Evolutionary conservation across 2,329 filamentous ascomycete species (phyloP).

Genomic region (Xylariaceae sp.): DNA sequence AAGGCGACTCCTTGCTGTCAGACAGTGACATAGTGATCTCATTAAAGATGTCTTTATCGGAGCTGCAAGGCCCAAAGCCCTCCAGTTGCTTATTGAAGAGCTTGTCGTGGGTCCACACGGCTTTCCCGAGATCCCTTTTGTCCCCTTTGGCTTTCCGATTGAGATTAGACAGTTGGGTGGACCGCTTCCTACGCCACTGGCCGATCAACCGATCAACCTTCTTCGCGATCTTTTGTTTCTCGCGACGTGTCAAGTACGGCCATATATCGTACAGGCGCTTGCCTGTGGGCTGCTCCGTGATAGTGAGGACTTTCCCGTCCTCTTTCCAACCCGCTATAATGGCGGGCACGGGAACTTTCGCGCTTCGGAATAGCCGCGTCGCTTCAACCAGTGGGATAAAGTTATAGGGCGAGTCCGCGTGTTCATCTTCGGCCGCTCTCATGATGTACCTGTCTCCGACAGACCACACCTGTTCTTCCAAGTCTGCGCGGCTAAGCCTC

Average conservation of each 20-base stretch:
- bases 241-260: slow-evolving; percentile 10
- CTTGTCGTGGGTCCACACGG: slow-evolving; percentile 11
- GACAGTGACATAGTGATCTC: slow-evolving; percentile 5
- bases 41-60: slow-evolving; percentile 14
- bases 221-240: slow-evolving; percentile 13
- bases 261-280: slow-evolving; percentile 20
- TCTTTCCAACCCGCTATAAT: slow-evolving; percentile 22
- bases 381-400: slow-evolving; percentile 12
- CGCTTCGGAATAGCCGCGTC: slow-evolving; percentile 7
- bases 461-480: slow-evolving; percentile 17
- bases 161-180: slow-evolving; percentile 11
- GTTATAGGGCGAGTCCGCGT: slow-evolving; percentile 8
- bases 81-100: slow-evolving; percentile 12
- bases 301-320: slow-evolving; percentile 18
- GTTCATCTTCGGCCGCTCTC: slow-evolving; percentile 13
- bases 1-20: slow-evolving; percentile 2
- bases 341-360: slow-evolving; percentile 15
- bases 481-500: slow-evolving; percentile 17
- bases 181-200: slow-evolving; percentile 14
- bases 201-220: slow-evolving; percentile 14
- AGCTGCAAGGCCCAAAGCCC: slow-evolving; percentile 16
- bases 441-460: slow-evolving; percentile 19
- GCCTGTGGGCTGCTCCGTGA: slow-evolving; percentile 14
- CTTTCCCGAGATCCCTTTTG: slow-evolving; percentile 6
- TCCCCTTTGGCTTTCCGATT: too few relatives aligned